Evolutionary conservation across 176 grass and related monocot species (phyloP), one percentile per base, ranked within the genome.

Genomic region (Rhynchospora tenuis): DNA sequence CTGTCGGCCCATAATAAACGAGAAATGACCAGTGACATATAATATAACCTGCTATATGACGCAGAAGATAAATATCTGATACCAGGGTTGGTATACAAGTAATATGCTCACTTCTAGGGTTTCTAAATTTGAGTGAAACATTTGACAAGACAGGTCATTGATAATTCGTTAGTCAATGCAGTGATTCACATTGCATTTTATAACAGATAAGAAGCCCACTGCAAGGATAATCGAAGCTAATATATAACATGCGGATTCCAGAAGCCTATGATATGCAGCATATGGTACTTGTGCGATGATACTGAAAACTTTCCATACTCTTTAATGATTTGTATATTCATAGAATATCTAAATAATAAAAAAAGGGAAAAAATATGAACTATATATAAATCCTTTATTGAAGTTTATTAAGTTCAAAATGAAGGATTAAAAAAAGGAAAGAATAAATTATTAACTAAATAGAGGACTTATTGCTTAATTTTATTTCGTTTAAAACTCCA

Each of bases 61-160:
- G 51, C 70, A 74, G 45, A 24, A 51, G 70, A 27, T 48, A 74
- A 74, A 50, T 23, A 74, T 20, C 64, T 74, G 70, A 74, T n/a
- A 74, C 70, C 46, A 47, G 20, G n/a, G 6, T 74, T 73, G 33
- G 33, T 8, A 50, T 6, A 73, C 11, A 50, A 50, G 17, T 23
- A 73, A 73, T 6, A 73, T 6, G 9, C 43, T 33, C 19, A 38
- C 8, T 5, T 23, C 33, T 48, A 46, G 69, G 69, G 43, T 48
- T 73, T 10, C 8, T 50, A 13, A 26, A 43, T 73, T 26, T 73
- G 3, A 20, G n/a, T 10, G 20, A 47, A 50, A 22, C 10, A 50
- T 50, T 19, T 47, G 45, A 24, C 9, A 15, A 74, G 45, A 72
- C 3, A 23, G 19, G 11, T 13, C 62, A 28, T 7, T 29, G 24